Evolutionary conservation across 306 rosid species (phyloP).

Genomic region (Cercis canadensis): DNA sequence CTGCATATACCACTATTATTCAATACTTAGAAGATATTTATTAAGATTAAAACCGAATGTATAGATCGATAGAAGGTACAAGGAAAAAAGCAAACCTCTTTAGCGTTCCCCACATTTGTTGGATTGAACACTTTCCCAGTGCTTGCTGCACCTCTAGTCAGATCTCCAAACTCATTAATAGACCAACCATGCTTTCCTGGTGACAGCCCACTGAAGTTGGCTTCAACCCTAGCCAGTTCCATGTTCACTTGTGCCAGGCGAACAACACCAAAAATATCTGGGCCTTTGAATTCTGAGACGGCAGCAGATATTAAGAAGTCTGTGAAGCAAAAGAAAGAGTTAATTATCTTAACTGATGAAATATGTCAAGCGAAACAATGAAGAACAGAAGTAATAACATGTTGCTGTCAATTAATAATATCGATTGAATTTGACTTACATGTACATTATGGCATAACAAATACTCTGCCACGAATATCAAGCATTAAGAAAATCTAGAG

Average conservation of each 20-base stretch:
- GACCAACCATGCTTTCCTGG: constrained; percentile 97
- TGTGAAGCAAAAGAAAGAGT: constrained; percentile 47
- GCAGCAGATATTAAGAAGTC: constrained; percentile 89
- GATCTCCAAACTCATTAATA: constrained; percentile 88
- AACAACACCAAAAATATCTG: constrained; percentile 80
- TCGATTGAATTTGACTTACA: constrained; percentile 9
- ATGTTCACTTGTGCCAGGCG: constrained; percentile 90
- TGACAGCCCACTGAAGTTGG: constrained; percentile 76
- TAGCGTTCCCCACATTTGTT: constrained; percentile 33
- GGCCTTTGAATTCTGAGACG: constrained; percentile 96
- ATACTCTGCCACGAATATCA: constrained; percentile 7
- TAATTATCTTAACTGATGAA: constrained; percentile 14
- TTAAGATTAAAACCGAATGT: not conserved
- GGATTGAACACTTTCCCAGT: constrained; percentile 78
- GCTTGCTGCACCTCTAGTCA: constrained; percentile 88
- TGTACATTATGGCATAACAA: not conserved
- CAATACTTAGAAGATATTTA: not conserved
- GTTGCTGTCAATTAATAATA: constrained; percentile 10
- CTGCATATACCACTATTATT: not conserved
- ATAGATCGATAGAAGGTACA: constrained; percentile 23
- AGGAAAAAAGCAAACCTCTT: constrained; percentile 65
- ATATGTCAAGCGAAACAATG: constrained; percentile 8
- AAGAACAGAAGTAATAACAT: constrained; percentile 14
- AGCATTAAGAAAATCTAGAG: constrained; percentile 22
- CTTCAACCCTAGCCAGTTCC: constrained; percentile 93